A percentile compares a stretch with the other conserved stretches of the same genome.
These are phyloP conservation scores for Dryas alaskensis DNA, from an alignment of 306 rosid species.

Conservation along the genomic window DNA sequence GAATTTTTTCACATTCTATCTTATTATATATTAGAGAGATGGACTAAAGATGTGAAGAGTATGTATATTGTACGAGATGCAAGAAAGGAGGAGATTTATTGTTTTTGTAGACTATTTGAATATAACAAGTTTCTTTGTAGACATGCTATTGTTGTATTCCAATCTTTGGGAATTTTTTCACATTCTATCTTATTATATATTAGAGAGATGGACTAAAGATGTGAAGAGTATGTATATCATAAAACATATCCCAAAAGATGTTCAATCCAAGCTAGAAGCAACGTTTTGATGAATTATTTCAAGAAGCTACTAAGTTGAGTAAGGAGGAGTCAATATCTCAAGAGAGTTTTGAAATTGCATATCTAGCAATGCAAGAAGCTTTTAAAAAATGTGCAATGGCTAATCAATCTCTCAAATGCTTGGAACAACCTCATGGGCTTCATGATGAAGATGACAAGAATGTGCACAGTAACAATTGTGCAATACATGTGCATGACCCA, in stretches of 20 bases:
- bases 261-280: background rate
- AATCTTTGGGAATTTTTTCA: background rate
- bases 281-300: background rate
- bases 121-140: background rate
- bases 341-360: slow-evolving; percentile 6
- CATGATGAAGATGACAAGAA: background rate
- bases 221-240: background rate
- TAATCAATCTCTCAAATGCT: background rate
- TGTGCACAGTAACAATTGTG: background rate
- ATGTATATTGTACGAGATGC: background rate
- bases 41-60: background rate
- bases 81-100: background rate
- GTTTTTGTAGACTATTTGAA: background rate
- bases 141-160: background rate
- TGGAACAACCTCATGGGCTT: background rate
- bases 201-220: background rate
- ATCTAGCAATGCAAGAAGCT: background rate
- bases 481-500: background rate
- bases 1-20: background rate
- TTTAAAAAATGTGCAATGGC: background rate
- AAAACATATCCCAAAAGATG: background rate
- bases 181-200: background rate
- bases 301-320: background rate
- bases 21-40: background rate
- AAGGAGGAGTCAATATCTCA: background rate